phyloP scores from a whole-genome alignment of 495 filamentous ascomycete genomes.

The Neurospora africana region DNA sequence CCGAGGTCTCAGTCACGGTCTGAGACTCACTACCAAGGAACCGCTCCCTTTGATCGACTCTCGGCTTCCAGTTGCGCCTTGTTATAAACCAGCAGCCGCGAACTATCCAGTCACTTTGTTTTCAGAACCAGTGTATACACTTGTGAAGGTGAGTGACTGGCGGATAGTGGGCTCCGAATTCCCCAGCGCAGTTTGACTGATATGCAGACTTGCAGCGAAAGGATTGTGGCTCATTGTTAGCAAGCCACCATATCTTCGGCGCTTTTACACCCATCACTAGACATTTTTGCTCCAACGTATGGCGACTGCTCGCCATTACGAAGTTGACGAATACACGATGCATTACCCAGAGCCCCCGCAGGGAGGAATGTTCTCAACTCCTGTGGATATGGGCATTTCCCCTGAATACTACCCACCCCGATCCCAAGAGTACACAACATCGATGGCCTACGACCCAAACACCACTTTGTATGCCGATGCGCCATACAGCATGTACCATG shows the following conservation, averaged over 20 bases:
- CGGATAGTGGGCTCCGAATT: background rate
- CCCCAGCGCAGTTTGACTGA: background rate
- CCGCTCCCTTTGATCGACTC: background rate
- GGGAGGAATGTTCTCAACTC: constrained; percentile 21
- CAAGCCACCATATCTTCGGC: background rate
- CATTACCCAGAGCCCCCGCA: constrained; percentile 35
- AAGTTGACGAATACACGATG: constrained; percentile 29
- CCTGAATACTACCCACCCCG: constrained; percentile 31
- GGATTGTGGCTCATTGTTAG: background rate
- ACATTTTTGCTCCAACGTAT: constrained; percentile 2
- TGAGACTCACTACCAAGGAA: background rate
- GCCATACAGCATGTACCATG: constrained; percentile 25
- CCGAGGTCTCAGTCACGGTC: background rate
- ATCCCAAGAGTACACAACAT: constrained; percentile 27
- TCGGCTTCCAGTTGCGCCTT: background rate
- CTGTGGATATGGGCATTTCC: constrained; percentile 33
- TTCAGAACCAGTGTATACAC: background rate
- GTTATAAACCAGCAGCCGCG: background rate
- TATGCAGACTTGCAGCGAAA: background rate
- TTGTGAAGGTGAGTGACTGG: background rate
- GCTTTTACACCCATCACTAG: background rate
- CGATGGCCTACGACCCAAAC: constrained; percentile 28
- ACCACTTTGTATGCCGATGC: constrained; percentile 25
- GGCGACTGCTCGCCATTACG: constrained; percentile 13
- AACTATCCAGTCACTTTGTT: background rate